Evolutionary conservation across 495 filamentous ascomycete species (phyloP).

Genomic region (Aspergillus bridgeri): DNA sequence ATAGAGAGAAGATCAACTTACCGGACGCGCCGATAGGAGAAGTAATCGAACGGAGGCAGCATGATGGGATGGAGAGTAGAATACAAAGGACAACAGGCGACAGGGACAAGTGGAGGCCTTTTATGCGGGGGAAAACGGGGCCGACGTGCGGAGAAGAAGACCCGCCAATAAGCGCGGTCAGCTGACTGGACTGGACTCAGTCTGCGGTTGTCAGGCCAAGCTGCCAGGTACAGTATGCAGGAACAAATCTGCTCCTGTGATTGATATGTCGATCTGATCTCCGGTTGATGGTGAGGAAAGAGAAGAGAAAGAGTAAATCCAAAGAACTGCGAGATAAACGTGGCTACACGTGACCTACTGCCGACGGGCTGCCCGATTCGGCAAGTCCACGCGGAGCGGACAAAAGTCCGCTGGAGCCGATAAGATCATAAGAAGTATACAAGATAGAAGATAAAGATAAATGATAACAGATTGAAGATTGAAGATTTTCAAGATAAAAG

Average conservation of each 20-base stretch:
- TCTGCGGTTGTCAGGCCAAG: too few species aligned
- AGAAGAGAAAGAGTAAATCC: neutral
- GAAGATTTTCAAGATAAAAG: too few species aligned
- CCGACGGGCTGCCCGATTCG: constrained; percentile 8
- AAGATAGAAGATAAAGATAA: too few species aligned
- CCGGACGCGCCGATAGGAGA: constrained; percentile 54
- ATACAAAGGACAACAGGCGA: neutral
- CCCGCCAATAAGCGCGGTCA: constrained; percentile 26
- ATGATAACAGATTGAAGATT: too few species aligned
- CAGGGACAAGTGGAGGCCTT: constrained; percentile 12
- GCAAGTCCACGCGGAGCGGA: constrained; percentile 21
- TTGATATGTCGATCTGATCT: too few species aligned
- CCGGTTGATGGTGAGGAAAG: neutral
- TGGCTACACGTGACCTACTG: constrained; percentile 13
- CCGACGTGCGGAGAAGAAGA: constrained; percentile 26
- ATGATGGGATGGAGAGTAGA: constrained; percentile 26
- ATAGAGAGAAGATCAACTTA: constrained; percentile 27
- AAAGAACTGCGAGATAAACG: neutral
- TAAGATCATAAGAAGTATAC: too few species aligned
- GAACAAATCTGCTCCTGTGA: too few species aligned
- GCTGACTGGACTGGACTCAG: too few species aligned
- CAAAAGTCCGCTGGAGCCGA: constrained; percentile 7
- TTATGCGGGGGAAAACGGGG: constrained; percentile 22
- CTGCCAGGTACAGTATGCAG: neutral
- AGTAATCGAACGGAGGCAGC: constrained; percentile 58